A percentile compares a stretch with the other conserved stretches of the same genome.
These are phyloP conservation scores for Parsonsia alboflavescens DNA, from an alignment of 257 asterid species.

Conservation along the genomic window DNA sequence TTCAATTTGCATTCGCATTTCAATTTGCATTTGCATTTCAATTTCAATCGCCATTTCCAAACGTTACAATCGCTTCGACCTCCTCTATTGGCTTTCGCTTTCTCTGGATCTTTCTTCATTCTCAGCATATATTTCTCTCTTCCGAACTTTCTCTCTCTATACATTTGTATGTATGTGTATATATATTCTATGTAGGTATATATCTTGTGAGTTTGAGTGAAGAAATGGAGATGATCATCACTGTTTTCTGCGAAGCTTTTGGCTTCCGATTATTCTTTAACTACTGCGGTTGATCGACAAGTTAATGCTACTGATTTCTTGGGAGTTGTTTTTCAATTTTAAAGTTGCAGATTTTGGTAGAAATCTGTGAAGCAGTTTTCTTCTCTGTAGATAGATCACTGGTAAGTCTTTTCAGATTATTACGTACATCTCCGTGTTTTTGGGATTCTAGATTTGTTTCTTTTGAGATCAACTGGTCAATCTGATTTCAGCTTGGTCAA, in stretches of 20 bases:
- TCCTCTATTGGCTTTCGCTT: conserved; percentile 11
- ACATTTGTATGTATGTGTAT: neutral
- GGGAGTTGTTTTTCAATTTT: neutral
- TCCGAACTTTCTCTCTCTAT: conserved; percentile 37
- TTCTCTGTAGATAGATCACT: neutral
- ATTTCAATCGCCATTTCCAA: conserved; percentile 24
- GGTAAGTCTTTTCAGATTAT: conserved; percentile 15
- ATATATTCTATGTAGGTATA: neutral
- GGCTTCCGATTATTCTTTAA: neutral
- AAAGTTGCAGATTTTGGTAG: neutral
- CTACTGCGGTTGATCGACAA: neutral
- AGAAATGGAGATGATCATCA: conserved; percentile 2
- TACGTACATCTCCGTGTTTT: neutral
- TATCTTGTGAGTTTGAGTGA: neutral
- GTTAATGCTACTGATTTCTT: conserved; percentile 6
- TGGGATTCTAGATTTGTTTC: neutral
- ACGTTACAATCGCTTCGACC: conserved; percentile 23
- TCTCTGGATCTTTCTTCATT: conserved; percentile 20
- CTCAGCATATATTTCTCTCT: conserved; percentile 21
- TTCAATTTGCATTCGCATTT: no score
- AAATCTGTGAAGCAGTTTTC: conserved; percentile 4
- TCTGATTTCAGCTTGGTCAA: conserved; percentile 1
- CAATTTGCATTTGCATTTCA: conserved; percentile 39
- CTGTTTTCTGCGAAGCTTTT: conserved; percentile 4
- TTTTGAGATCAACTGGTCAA: conserved; percentile 9